These are phyloP conservation scores for Taphrina flavorubra DNA, from an alignment of 1,139 yeast genomes.

Conservation along the genomic window DNA sequence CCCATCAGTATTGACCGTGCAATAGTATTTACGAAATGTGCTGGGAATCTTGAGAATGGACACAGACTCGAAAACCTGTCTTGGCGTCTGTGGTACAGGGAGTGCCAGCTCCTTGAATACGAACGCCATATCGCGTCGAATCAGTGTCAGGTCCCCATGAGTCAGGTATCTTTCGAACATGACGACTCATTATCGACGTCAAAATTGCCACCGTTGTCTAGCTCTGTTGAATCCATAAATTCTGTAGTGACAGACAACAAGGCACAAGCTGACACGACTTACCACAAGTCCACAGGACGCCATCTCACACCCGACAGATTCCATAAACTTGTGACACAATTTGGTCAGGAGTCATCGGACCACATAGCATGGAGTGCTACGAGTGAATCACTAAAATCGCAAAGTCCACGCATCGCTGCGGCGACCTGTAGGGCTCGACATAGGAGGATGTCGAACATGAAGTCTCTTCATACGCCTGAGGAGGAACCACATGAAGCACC, in stretches of 20 bases:
- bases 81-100: constrained; percentile 65
- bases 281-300: constrained; percentile 10
- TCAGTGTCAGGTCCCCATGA: neutral
- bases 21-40: constrained; percentile 60
- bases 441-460: too few relatives aligned
- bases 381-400: neutral
- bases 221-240: constrained; percentile 43
- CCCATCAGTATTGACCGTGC: neutral
- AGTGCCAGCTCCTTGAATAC: constrained; percentile 49
- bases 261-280: neutral
- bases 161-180: neutral
- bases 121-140: constrained; percentile 12
- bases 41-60: constrained; percentile 61
- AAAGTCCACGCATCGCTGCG: too few relatives aligned
- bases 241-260: constrained; percentile 20
- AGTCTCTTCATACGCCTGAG: too few relatives aligned
- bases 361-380: constrained; percentile 23
- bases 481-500: too few relatives aligned
- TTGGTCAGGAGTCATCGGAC: constrained; percentile 29
- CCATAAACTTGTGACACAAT: constrained; percentile 33
- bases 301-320: constrained; percentile 38
- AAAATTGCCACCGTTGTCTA: constrained; percentile 43
- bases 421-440: too few relatives aligned
- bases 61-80: constrained; percentile 63
- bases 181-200: neutral